These are phyloP conservation scores for Clavulina sp. DNA, from an alignment of 768 basidiomycete species.

Conservation along the genomic window DNA sequence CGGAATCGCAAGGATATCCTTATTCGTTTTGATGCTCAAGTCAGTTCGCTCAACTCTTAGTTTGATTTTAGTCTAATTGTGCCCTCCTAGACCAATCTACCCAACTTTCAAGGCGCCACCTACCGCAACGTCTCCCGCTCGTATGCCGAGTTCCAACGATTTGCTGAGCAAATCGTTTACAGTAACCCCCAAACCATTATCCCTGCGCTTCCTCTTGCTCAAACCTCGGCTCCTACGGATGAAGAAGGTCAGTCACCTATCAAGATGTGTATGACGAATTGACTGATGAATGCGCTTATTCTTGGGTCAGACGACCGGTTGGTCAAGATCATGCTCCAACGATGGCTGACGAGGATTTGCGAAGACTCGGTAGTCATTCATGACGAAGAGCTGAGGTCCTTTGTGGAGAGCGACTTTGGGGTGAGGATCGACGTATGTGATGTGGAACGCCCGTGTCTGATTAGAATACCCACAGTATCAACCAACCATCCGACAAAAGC, in stretches of 20 bases:
- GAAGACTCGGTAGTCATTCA: constrained; percentile 75
- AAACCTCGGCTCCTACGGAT: constrained; percentile 91
- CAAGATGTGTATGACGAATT: background rate
- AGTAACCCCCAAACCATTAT: constrained; percentile 94
- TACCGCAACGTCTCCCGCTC: constrained; percentile 93
- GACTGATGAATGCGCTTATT: constrained; percentile 1
- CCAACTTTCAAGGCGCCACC: constrained; percentile 73
- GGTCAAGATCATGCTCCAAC: constrained; percentile 84
- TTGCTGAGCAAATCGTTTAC: constrained; percentile 76
- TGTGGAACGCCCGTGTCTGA: background rate
- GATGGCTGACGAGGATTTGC: constrained; percentile 86
- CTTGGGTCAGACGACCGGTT: constrained; percentile 58
- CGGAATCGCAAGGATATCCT: constrained; percentile 90
- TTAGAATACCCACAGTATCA: constrained; percentile 32
- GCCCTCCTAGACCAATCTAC: constrained; percentile 61
- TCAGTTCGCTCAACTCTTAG: constrained; percentile 21
- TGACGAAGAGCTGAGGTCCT: constrained; percentile 88
- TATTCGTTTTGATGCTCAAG: constrained; percentile 89
- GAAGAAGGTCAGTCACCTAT: constrained; percentile 46
- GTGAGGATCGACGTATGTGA: constrained; percentile 17
- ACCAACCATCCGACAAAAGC: constrained; percentile 56
- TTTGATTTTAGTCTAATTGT: background rate
- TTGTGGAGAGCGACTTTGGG: constrained; percentile 95
- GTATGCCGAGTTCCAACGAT: constrained; percentile 85
- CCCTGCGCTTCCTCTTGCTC: constrained; percentile 87